Base-by-base conservation (phyloP, 2,329 filamentous ascomycete genomes). In the Juglanconis sp. region DNA sequence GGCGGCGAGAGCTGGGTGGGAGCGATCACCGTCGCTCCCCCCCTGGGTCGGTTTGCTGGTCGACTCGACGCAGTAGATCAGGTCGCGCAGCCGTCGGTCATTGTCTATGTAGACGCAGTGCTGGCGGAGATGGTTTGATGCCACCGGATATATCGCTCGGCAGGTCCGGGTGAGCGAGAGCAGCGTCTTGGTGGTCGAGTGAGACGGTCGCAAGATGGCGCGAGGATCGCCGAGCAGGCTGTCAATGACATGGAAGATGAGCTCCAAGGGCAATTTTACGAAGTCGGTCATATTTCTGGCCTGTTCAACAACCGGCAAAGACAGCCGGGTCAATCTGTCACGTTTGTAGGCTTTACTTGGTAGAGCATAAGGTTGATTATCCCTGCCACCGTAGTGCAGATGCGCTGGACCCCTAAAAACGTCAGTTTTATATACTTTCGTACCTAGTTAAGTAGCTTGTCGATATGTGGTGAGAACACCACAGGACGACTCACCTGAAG, bases 61-160 rank as follows among this genome's bases (percentile, higher is more conserved):
- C 69, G 69, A 50, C 61, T 70, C 66, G 56, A 80, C 63, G 59
- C 72, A 73, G 10, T 68, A 65, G 11, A 78, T 63, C 34, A 77
- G 61, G 4, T 68, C 56, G 5, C 68, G 67, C 13, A 79, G 72
- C 24, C 74, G 73, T 4, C 63, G 63, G 15, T 68, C 68, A 30
- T 75, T 75, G 53, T 79, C 74, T 44, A 83, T 68, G 64, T 77
- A 76, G 40, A 80, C 63, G 67, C 79, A 82, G 63, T 76, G 72
- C 60, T 75, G 68, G 50, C 75, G 75, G n/a, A 83, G 73, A 10
- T 78, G 70, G 44, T 71, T 74, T 15, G 72, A 71, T 3, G 80
- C 78, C 9, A 75, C 60, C 4, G 66, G 63, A 62, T 78, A 73
- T 3, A 77, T 79, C 15, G 74, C 73, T 3, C 73, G 73, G 40